Percentiles rank a stretch among this genome's conserved stretches.
These are phyloP conservation scores for Monosporascus sp. DNA, from an alignment of 2,329 filamentous ascomycete species.

Conservation along the genomic window DNA sequence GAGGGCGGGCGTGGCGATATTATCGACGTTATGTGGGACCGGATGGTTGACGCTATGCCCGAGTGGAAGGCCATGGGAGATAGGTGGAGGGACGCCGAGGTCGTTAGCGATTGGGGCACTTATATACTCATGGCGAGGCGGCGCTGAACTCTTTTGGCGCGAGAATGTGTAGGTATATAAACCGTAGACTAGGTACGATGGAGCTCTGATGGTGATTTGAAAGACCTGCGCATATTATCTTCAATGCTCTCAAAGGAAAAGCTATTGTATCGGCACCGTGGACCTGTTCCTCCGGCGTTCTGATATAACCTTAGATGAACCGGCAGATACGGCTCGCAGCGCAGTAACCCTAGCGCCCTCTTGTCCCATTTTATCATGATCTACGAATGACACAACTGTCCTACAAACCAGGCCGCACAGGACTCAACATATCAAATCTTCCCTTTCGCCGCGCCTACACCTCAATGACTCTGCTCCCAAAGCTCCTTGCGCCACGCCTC, in stretches of 20 bases:
- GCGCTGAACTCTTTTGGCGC: constrained; percentile 16
- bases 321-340: no score
- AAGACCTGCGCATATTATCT: no score
- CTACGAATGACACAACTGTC: no score
- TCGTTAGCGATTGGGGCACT: constrained; percentile 57
- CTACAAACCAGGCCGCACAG: no score
- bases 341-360: no score
- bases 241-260: no score
- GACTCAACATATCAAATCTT: background rate
- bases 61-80: constrained; percentile 44
- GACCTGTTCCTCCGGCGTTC: no score
- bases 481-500: constrained; percentile 80
- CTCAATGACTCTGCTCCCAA: constrained; percentile 59
- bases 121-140: constrained; percentile 52
- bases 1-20: constrained; percentile 56
- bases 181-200: background rate
- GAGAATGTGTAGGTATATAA: background rate
- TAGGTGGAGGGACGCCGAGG: constrained; percentile 46
- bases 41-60: constrained; percentile 47
- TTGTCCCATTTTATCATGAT: no score
- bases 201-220: no score
- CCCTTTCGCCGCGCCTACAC: background rate
- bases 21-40: constrained; percentile 57
- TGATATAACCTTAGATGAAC: no score
- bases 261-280: no score